phyloP scores from a whole-genome alignment of 1,284 basidiomycete genomes.

The Dichomitus squalens region DNA sequence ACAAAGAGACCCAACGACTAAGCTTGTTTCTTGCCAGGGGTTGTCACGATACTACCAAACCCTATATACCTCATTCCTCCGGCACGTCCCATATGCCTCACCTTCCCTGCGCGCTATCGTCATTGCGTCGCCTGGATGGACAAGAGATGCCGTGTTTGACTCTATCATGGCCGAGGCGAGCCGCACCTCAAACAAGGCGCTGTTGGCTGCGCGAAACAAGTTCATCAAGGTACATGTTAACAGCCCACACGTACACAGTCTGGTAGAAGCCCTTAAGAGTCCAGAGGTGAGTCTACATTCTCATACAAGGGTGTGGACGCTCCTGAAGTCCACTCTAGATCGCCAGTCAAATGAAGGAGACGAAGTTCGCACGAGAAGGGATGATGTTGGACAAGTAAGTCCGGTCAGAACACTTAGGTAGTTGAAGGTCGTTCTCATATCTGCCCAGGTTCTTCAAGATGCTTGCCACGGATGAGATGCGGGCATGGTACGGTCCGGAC shows the following conservation, averaged over 20 bases:
- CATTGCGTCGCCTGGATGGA: conserved; percentile 96
- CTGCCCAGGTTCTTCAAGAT: conserved; percentile 89
- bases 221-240: conserved; percentile 91
- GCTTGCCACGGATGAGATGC: conserved; percentile 90
- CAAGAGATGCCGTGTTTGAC: conserved; percentile 88
- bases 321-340: conserved; percentile 46
- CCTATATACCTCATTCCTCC: conserved; percentile 85
- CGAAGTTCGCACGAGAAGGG: conserved; percentile 97
- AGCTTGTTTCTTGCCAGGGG: conserved; percentile 41
- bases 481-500: conserved; percentile 98
- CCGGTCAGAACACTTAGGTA: neutral
- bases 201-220: conserved; percentile 80
- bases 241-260: conserved; percentile 94
- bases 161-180: conserved; percentile 84
- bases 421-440: neutral
- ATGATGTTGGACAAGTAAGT: conserved; percentile 84
- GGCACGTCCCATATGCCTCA: conserved; percentile 85
- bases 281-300: conserved; percentile 67
- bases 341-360: conserved; percentile 84
- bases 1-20: neutral
- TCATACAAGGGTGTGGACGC: conserved; percentile 4
- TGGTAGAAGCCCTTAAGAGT: conserved; percentile 93
- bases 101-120: conserved; percentile 86
- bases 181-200: conserved; percentile 80
- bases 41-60: conserved; percentile 82